Conservation (phyloP, 352 stramenopile species). For the Sclerospora graminicola region DNA sequence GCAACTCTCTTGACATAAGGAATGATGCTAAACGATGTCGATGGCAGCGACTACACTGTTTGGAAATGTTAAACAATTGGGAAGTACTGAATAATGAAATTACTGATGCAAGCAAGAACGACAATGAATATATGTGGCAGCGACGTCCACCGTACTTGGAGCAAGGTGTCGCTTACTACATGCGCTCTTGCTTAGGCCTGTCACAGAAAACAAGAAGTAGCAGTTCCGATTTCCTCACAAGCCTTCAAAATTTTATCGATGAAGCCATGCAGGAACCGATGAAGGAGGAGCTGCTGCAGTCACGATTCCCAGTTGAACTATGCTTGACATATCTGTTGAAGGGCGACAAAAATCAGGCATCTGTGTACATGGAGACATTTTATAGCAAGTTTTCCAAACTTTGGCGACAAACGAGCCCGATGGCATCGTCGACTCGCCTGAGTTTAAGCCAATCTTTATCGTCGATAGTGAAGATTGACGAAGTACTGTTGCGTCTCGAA, state of each 20-base stretch:
- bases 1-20: slow-evolving; percentile 13
- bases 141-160: slow-evolving; percentile 54
- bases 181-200: slow-evolving; percentile 34
- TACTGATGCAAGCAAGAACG: slow-evolving; percentile 3
- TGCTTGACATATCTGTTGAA: slow-evolving; percentile 34
- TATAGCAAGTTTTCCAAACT: slow-evolving; percentile 36
- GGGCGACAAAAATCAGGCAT: slow-evolving; percentile 33
- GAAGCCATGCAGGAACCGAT: slow-evolving; percentile 16
- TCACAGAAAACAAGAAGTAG: slow-evolving; percentile 7
- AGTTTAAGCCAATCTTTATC: slow-evolving; percentile 57
- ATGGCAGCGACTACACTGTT: slow-evolving; percentile 52
- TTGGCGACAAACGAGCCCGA: slow-evolving; percentile 48
- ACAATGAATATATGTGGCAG: slow-evolving; percentile 38
- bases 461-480: slow-evolving; percentile 53
- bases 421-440: slow-evolving; percentile 34
- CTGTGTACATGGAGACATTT: slow-evolving; percentile 49
- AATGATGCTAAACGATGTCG: slow-evolving; percentile 46
- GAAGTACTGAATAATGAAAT: slow-evolving; percentile 44
- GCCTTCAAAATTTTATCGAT: slow-evolving; percentile 16
- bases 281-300: slow-evolving; percentile 30
- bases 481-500: slow-evolving; percentile 22
- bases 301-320: slow-evolving; percentile 40
- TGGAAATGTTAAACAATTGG: slow-evolving; percentile 67
- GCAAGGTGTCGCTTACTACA: slow-evolving; percentile 45
- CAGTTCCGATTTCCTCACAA: slow-evolving; percentile 5